phyloP scores from a whole-genome alignment of 2,329 filamentous ascomycete genomes.

The Aureobasidium vineae region DNA sequence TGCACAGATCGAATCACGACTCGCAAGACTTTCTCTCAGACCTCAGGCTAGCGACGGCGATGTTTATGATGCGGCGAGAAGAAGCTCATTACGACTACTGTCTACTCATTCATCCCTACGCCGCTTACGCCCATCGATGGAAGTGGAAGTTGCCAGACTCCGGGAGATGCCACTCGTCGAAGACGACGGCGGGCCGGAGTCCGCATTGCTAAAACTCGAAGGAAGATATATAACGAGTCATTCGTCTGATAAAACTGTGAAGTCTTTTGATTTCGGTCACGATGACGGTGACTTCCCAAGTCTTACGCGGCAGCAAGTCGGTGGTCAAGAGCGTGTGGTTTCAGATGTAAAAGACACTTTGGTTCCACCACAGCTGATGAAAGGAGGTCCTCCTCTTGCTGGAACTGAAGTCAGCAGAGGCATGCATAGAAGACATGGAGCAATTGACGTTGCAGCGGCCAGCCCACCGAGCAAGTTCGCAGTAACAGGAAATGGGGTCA shows the following conservation, averaged over 20 bases:
- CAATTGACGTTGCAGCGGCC: background rate
- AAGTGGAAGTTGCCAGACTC: conserved; percentile 81
- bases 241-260: conserved; percentile 1
- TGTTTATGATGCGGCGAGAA: background rate
- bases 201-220: conserved; percentile 88
- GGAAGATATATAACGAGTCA: conserved; percentile 64
- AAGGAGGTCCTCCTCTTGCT: background rate
- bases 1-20: conserved; percentile 18
- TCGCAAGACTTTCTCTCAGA: conserved; percentile 16
- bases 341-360: background rate
- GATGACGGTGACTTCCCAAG: conserved; percentile 7
- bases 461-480: background rate
- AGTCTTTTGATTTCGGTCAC: background rate
- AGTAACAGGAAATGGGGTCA: background rate
- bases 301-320: background rate
- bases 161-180: conserved; percentile 84
- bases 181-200: conserved; percentile 78
- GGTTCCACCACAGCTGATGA: background rate
- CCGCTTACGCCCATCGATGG: conserved; percentile 67
- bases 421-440: conserved; percentile 6
- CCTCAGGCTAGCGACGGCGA: conserved; percentile 16
- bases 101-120: conserved; percentile 57
- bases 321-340: background rate
- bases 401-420: background rate
- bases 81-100: conserved; percentile 36